Conservation (phyloP, 306 rosid species). For the Cucurbita argyrosperma region DNA sequence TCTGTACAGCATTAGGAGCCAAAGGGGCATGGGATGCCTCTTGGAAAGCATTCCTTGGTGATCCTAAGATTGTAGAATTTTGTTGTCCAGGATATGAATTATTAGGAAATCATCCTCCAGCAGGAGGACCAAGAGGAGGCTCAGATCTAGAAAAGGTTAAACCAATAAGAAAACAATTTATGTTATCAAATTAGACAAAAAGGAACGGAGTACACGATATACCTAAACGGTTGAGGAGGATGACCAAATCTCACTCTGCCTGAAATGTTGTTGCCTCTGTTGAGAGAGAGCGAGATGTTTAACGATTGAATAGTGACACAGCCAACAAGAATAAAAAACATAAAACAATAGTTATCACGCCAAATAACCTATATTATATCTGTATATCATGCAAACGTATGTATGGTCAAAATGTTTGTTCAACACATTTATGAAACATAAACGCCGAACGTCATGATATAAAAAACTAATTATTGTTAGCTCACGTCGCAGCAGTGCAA, state of each 20-base stretch:
- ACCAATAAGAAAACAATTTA: neutral
- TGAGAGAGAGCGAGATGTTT: slow-evolving; percentile 11
- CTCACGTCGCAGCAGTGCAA: neutral
- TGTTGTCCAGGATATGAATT: slow-evolving; percentile 35
- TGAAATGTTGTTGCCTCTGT: slow-evolving; percentile 32
- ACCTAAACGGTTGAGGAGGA: slow-evolving; percentile 43
- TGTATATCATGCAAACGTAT: neutral
- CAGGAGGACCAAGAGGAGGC: slow-evolving; percentile 32
- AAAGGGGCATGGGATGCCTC: slow-evolving; percentile 45
- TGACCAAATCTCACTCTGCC: slow-evolving; percentile 27
- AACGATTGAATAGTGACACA: neutral
- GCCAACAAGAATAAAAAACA: neutral
- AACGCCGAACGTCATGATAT: neutral
- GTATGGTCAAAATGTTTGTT: neutral
- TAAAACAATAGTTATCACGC: neutral
- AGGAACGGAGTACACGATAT: neutral
- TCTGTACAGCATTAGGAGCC: slow-evolving; percentile 23
- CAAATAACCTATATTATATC: neutral
- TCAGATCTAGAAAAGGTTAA: slow-evolving; percentile 33
- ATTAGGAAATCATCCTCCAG: slow-evolving; percentile 31
- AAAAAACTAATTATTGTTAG: neutral
- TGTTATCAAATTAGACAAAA: neutral
- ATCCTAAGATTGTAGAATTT: slow-evolving; percentile 27
- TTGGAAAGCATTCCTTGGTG: slow-evolving; percentile 31
- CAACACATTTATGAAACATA: neutral